Base-by-base conservation (phyloP, 139 green algal species). In the Chlorella sorokiniana region DNA sequence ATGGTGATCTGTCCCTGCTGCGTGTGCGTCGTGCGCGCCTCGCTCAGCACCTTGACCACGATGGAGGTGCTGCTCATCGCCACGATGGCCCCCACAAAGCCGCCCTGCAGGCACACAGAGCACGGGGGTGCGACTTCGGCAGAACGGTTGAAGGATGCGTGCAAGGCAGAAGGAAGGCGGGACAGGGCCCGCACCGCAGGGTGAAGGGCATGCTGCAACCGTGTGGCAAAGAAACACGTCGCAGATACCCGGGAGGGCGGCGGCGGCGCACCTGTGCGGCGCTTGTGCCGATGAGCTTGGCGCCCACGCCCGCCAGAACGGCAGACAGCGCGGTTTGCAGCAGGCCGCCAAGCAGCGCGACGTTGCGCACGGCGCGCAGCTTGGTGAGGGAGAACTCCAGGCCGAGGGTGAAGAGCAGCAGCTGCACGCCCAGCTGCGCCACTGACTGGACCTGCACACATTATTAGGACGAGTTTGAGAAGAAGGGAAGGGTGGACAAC, bases 341-440 rank as follows among this genome's bases (percentile, higher is more conserved):
- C 45, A 76, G 63, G 62, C 71, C 70, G 42, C 81, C 96, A 38
- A 94, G 62, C 18, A 99, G 74, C 1, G 96, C 94, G 22, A 98
- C 96, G 18, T 83, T 84, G 51, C 92, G 88, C 69, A 98, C 95
- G 0, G 91, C 85, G 4, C 88, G 77, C 76, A 99, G 87, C 82
- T 97, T 97, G 8, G 82, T 65, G 1, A 96, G 61, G 27, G 86
- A 94, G 64, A 99, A 96, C 89, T 99, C 96, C 81, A 98, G 85
- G 25, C 96, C 96, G 56, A 99, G 85, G 0, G 89, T 90, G 85
- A 99, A 99, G 40, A 99, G 91, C 85, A 99, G 88, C 78, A 99
- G 92, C 85, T 96, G 90, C 68, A 99, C 95, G 3, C 96, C 96
- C 62, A 99, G 88, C 88, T 99, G 96, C 29, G 96, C 93, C 41